phyloP scores from a whole-genome alignment of 1,139 yeast species.

The Saccharomyces hybrid region DNA sequence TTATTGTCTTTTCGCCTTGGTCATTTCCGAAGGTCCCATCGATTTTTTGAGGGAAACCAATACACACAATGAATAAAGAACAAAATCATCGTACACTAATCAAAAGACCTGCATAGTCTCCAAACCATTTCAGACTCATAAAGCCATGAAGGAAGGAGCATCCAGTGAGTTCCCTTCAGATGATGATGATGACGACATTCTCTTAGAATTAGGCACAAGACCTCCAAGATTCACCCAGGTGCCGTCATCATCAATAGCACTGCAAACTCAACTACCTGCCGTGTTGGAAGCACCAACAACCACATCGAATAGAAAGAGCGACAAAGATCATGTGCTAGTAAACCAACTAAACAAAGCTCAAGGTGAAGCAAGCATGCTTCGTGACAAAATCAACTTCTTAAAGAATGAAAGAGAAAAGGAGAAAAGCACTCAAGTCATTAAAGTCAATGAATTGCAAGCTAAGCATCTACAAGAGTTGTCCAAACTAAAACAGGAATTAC shows the following conservation, averaged over 20 bases:
- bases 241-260: constrained; percentile 1
- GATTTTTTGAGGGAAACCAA: too few relatives aligned
- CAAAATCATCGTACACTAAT: too few relatives aligned
- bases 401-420: constrained; percentile 33
- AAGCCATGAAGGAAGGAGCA: too few relatives aligned
- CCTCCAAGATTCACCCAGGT: constrained; percentile 18
- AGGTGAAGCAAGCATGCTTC: constrained; percentile 72
- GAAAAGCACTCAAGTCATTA: constrained; percentile 35
- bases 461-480: constrained; percentile 41
- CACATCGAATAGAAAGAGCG: background rate
- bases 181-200: constrained; percentile 24
- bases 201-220: constrained; percentile 21
- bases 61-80: too few relatives aligned
- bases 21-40: too few relatives aligned
- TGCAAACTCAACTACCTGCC: background rate
- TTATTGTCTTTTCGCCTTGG: too few relatives aligned
- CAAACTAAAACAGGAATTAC: constrained; percentile 41
- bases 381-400: constrained; percentile 52
- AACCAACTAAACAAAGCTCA: constrained; percentile 42
- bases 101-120: background rate
- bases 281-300: background rate
- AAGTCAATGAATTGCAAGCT: constrained; percentile 38
- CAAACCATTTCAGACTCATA: background rate
- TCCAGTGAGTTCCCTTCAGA: constrained; percentile 5
- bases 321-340: background rate